A percentile compares a stretch with the other conserved stretches of the same genome.
phyloP scores from a whole-genome alignment of 257 asterid genomes.

The Solanum commersonii region DNA sequence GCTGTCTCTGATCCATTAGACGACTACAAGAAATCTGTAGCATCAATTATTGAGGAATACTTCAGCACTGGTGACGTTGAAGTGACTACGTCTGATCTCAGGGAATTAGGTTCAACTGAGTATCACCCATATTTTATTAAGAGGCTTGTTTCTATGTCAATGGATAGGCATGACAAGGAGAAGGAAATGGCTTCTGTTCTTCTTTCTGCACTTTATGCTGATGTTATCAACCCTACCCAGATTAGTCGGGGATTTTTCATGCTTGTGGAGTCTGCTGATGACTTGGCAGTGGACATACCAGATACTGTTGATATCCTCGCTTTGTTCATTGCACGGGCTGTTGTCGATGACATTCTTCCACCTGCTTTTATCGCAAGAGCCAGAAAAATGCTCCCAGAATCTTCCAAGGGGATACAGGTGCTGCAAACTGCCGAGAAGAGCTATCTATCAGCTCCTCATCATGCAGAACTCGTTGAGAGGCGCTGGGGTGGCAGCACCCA shows the following conservation, averaged over 20 bases:
- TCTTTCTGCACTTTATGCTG: conserved; percentile 84
- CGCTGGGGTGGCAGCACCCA: conserved; percentile 99
- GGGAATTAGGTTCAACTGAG: conserved; percentile 71
- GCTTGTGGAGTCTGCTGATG: conserved; percentile 95
- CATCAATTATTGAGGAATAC: conserved; percentile 75
- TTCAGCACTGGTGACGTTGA: conserved; percentile 87
- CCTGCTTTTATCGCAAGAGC: conserved; percentile 89
- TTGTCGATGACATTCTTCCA: conserved; percentile 92
- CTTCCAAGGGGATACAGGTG: conserved; percentile 71
- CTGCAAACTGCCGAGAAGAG: conserved; percentile 80
- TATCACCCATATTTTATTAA: conserved; percentile 90
- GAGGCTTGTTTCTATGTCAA: conserved; percentile 86
- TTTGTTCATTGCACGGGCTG: conserved; percentile 82
- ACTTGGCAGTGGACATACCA: conserved; percentile 76
- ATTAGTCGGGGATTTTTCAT: conserved; percentile 74
- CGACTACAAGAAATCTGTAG: conserved; percentile 79
- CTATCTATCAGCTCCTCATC: conserved; percentile 98
- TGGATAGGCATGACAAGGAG: conserved; percentile 96
- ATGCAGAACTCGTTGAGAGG: conserved; percentile 92
- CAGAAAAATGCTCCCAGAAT: conserved; percentile 52
- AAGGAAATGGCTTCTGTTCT: conserved; percentile 98
- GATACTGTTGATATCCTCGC: conserved; percentile 93
- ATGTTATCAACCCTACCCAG: conserved; percentile 64
- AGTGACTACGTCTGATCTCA: conserved; percentile 78
- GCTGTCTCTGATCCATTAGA: conserved; percentile 59